Evolutionary conservation across 805 yeast species (phyloP), one percentile per base, ranked within the genome.

Genomic region (Candida oleophila): DNA sequence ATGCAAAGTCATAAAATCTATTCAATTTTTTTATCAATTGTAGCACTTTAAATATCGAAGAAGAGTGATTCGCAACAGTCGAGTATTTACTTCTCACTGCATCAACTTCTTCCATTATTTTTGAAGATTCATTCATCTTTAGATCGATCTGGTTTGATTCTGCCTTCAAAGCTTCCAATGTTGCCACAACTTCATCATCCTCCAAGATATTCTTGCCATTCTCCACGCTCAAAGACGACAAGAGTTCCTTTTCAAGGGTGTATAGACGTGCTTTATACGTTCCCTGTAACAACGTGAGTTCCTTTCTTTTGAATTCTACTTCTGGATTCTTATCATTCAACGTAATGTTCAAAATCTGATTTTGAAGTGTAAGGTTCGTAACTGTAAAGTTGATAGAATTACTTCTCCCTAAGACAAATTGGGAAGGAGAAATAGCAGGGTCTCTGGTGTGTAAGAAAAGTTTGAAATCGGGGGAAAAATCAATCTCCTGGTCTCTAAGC

Each of bases 331-430:
- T 78, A 9, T 68, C 63, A 25, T 68, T 61, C 35, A 92, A 64
- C 0, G 87, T 69, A 43, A 76, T 62, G 49, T 85, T 80, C 47
- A 88, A 64, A 0, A 87, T 72, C 51, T 84, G 84, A 22, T 76
- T 73, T 48, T 85, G 83, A 42, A 91, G 65, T 40, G 84, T 82
- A 40, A 82, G 78, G 37, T 77, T 71, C 0, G 96, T 86, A n/a
- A 87, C 68, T 0, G 90, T 75, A 62, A 85, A 92, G 62, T 89
- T 88, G 16, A 88, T 70, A 9, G 82, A 57, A 2, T 83, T 69
- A 9, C 87, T 78, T 47, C 94, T 69, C 14, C 90, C 72, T 12
- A 76, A 56, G n/a, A 89, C 69, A 58, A 77, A 83, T 2, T 85
- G 69, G 0, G 84, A 64, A 1, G 85, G 54, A 0, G 35, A 43